phyloP scores from a whole-genome alignment of 179 eudicot species.

The Patellifolia procumbens region DNA sequence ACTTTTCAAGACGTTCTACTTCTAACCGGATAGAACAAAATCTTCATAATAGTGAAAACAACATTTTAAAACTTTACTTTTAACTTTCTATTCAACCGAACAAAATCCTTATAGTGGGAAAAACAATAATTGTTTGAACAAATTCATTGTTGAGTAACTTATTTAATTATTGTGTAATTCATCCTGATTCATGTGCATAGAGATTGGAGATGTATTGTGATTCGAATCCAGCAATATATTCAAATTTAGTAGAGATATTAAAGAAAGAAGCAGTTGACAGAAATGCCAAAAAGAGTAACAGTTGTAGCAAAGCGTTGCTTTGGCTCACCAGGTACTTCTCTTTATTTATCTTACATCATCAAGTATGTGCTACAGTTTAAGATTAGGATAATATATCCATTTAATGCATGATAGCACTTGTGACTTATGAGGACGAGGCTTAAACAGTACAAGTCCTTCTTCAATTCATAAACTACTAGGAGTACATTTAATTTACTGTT shows the following conservation, averaged over 20 bases:
- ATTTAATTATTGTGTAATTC: neutral
- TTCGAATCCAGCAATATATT: conserved; percentile 52
- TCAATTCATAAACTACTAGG: too few species aligned
- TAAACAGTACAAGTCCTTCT: too few species aligned
- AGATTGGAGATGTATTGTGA: conserved; percentile 71
- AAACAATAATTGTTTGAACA: neutral
- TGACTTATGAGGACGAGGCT: too few species aligned
- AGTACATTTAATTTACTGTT: too few species aligned
- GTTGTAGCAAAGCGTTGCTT: conserved; percentile 71
- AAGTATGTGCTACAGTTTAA: neutral
- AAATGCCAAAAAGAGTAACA: conserved; percentile 55
- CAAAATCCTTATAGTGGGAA: too few species aligned
- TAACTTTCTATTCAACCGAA: too few species aligned
- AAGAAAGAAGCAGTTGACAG: conserved; percentile 73
- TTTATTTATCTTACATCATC: neutral
- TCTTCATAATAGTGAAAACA: too few species aligned
- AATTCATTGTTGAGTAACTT: neutral
- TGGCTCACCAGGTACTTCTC: conserved; percentile 82
- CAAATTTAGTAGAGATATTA: conserved; percentile 70
- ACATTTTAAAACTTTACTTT: too few species aligned
- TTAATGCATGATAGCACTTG: too few species aligned
- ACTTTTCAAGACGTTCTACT: too few species aligned
- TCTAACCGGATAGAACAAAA: too few species aligned
- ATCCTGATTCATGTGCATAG: conserved; percentile 27
- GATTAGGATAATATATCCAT: too few species aligned